Evolutionary conservation across 352 stramenopile genomes (phyloP).

Genomic region (Globisporangium parvum): DNA sequence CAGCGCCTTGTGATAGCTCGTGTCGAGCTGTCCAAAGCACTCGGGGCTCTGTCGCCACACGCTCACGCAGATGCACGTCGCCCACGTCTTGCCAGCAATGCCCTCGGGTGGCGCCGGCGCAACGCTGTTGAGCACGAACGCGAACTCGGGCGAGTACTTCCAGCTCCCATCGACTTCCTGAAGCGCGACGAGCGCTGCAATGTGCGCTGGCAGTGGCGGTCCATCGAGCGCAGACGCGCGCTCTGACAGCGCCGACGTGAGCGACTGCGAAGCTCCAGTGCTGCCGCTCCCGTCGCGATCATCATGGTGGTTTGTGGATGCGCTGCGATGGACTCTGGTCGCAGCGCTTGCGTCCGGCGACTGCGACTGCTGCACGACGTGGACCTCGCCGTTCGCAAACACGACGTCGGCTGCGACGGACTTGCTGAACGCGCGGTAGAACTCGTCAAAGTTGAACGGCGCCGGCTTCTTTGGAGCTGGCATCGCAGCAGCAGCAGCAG

Average conservation of each 20-base stretch:
- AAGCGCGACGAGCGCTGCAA: constrained; percentile 35
- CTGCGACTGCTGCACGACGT: constrained; percentile 19
- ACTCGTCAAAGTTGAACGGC: constrained; percentile 54
- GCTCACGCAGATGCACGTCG: constrained; percentile 44
- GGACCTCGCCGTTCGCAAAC: constrained; percentile 31
- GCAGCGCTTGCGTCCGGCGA: neutral
- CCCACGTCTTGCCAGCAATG: constrained; percentile 52
- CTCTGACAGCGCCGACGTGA: neutral
- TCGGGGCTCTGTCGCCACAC: constrained; percentile 56
- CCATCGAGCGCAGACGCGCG: constrained; percentile 15
- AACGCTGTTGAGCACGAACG: constrained; percentile 42
- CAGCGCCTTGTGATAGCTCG: constrained; percentile 48
- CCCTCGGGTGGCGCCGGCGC: constrained; percentile 33
- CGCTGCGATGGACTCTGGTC: neutral
- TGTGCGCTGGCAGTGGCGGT: constrained; percentile 25
- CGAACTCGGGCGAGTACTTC: constrained; percentile 47
- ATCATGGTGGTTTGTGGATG: neutral
- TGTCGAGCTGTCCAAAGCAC: constrained; percentile 49
- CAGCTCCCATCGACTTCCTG: constrained; percentile 66
- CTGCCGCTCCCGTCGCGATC: neutral
- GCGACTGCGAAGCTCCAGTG: constrained; percentile 1
- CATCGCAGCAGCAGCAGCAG: too few species aligned
- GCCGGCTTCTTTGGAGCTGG: neutral
- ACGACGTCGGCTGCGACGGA: constrained; percentile 41
- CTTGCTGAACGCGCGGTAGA: constrained; percentile 57